Percentiles rank a stretch among this genome's conserved stretches.
Evolutionary conservation across 805 yeast genomes (phyloP).

Genomic region (Pichia sporocuriosa): DNA sequence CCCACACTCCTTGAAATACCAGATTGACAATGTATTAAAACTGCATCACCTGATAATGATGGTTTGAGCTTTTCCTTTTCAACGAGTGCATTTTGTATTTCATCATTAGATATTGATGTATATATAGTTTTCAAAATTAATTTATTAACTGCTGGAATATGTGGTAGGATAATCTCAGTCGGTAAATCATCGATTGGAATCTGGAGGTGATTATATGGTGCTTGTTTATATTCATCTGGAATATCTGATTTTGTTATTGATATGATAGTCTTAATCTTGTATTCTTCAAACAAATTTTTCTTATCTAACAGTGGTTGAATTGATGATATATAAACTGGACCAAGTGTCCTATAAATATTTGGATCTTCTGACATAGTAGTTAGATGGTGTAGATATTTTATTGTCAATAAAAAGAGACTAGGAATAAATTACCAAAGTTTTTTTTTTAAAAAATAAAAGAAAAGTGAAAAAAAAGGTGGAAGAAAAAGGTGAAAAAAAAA

Average conservation of each 20-base stretch:
- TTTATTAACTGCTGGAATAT: conserved; percentile 51
- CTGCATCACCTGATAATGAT: conserved; percentile 15
- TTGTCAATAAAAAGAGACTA: too few relatives aligned
- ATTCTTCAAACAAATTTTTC: conserved; percentile 42
- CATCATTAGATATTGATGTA: conserved; percentile 21
- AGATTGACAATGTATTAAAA: conserved; percentile 47
- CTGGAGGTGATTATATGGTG: conserved; percentile 45
- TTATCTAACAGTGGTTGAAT: conserved; percentile 54
- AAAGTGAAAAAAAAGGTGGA: too few relatives aligned
- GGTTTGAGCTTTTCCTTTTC: conserved; percentile 27
- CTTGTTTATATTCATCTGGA: conserved; percentile 40
- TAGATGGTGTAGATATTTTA: too few relatives aligned
- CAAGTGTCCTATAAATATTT: conserved; percentile 52
- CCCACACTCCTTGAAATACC: conserved; percentile 46
- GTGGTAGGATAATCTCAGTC: conserved; percentile 55
- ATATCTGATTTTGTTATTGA: conserved; percentile 62
- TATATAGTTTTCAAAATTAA: conserved; percentile 64
- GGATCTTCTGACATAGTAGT: conserved; percentile 12
- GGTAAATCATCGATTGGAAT: conserved; percentile 70
- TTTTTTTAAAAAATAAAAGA: too few relatives aligned
- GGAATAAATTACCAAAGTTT: neutral
- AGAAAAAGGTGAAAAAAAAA: too few relatives aligned
- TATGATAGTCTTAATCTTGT: conserved; percentile 63
- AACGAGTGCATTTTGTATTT: conserved; percentile 10
- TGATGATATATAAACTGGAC: conserved; percentile 72